A percentile compares a stretch with the other conserved stretches of the same genome.
These are phyloP conservation scores for Aspergillus latus DNA, from an alignment of 2,329 filamentous ascomycete genomes.

Conservation along the genomic window DNA sequence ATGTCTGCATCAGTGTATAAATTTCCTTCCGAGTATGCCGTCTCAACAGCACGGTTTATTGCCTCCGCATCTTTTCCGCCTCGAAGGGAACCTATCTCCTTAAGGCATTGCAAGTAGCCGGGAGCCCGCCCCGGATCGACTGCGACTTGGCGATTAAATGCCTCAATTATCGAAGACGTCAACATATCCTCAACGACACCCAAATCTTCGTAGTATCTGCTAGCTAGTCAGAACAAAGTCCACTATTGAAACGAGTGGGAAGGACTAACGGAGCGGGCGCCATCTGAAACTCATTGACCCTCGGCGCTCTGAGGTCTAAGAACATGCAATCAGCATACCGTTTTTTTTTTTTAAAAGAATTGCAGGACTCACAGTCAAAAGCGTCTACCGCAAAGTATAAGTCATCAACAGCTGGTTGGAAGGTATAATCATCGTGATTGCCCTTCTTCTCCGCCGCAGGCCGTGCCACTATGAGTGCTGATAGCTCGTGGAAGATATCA, in stretches of 20 bases:
- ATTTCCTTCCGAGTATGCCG: conserved; percentile 59
- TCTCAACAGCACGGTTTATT: conserved; percentile 59
- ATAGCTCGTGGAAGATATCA: conserved; percentile 60
- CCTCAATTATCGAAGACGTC: conserved; percentile 61
- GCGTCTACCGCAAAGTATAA: conserved; percentile 41
- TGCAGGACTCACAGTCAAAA: conserved; percentile 31
- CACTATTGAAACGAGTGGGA: background rate
- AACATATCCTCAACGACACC: conserved; percentile 64
- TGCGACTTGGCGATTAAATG: conserved; percentile 60
- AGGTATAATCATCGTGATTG: conserved; percentile 31
- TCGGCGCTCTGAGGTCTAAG: conserved; percentile 31
- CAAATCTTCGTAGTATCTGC: conserved; percentile 60
- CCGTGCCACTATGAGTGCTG: conserved; percentile 50
- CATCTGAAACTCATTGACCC: conserved; percentile 33
- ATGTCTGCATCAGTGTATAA: conserved; percentile 57
- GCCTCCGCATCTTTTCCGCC: conserved; percentile 49
- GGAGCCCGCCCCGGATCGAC: conserved; percentile 56
- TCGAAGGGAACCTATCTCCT: conserved; percentile 57
- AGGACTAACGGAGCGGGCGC: conserved; percentile 33
- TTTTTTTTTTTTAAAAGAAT: too few species aligned
- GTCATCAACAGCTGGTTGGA: conserved; percentile 39
- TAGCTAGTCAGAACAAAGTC: conserved; percentile 9
- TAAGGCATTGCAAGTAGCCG: conserved; percentile 67
- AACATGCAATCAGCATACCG: conserved; percentile 17
- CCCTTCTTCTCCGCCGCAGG: conserved; percentile 41